Conservation (phyloP, 306 rosid genomes). For the Lupinus albus region DNA sequence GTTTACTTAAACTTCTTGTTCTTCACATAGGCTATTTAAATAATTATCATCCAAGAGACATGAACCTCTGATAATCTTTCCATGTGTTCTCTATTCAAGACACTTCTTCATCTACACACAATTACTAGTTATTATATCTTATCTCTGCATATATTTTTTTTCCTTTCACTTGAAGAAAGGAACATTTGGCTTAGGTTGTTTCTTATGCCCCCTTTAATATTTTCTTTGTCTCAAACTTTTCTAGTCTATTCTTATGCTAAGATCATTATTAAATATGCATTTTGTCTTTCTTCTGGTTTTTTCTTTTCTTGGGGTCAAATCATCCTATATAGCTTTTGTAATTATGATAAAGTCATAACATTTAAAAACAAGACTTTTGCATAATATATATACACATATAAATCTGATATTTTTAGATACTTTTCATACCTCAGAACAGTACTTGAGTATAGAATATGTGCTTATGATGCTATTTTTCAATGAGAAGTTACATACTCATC, state of each 20-base stretch:
- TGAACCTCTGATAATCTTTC: constrained; percentile 55
- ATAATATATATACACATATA: neutral
- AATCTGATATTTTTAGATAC: no score
- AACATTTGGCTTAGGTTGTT: constrained; percentile 43
- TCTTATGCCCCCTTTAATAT: constrained; percentile 24
- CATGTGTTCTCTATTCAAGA: constrained; percentile 48
- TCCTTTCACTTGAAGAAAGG: constrained; percentile 44
- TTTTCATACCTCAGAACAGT: no score
- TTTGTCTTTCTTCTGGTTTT: neutral
- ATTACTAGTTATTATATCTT: constrained; percentile 33
- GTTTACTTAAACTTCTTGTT: constrained; percentile 34
- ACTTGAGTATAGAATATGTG: no score
- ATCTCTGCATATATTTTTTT: constrained; percentile 49
- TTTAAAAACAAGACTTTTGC: neutral
- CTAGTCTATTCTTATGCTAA: no score
- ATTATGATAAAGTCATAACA: neutral
- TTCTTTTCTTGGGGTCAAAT: neutral
- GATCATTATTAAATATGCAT: no score
- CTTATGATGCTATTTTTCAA: no score
- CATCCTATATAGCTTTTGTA: neutral
- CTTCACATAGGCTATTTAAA: constrained; percentile 67
- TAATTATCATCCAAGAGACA: constrained; percentile 44
- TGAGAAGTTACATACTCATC: no score
- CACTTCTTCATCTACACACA: constrained; percentile 12
- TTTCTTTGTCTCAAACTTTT: neutral